Conservation (phyloP, 2,329 filamentous ascomycete species). For the Monosporascus sp. region DNA sequence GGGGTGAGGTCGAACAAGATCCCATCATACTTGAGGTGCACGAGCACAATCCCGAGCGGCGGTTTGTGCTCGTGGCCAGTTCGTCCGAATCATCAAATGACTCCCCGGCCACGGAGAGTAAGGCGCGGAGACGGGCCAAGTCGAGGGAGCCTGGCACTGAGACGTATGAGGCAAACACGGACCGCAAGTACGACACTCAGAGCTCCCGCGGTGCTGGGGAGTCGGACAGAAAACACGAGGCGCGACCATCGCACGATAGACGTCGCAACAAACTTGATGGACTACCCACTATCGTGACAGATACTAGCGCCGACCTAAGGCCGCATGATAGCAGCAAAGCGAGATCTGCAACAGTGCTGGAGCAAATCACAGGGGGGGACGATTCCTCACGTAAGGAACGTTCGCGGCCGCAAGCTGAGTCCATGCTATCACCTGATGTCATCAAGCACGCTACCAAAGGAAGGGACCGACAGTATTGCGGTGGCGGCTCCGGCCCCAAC, state of each 20-base stretch:
- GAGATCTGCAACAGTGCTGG: slow-evolving; percentile 19
- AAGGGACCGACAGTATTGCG: slow-evolving; percentile 24
- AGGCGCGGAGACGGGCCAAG: slow-evolving; percentile 9
- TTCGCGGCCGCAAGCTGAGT: slow-evolving; percentile 26
- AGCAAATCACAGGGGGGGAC: slow-evolving; percentile 29
- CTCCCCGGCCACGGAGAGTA: slow-evolving; percentile 15
- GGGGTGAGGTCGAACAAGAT: slow-evolving; percentile 63
- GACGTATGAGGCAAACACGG: slow-evolving; percentile 37
- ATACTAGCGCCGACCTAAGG: slow-evolving; percentile 7
- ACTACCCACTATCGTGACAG: slow-evolving; percentile 26
- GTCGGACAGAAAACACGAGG: slow-evolving; percentile 14
- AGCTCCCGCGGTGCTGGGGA: slow-evolving; percentile 21
- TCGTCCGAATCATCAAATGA: slow-evolving; percentile 24
- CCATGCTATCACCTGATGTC: slow-evolving; percentile 41
- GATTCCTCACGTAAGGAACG: slow-evolving; percentile 25
- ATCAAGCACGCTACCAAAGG: slow-evolving; percentile 27
- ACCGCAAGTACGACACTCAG: slow-evolving; percentile 32
- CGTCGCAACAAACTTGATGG: slow-evolving; percentile 21
- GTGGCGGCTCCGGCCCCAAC: slow-evolving; percentile 16
- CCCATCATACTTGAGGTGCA: slow-evolving; percentile 60
- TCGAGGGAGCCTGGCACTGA: slow-evolving; percentile 12
- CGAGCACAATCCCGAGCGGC: slow-evolving; percentile 55
- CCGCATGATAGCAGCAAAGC: slow-evolving; percentile 15
- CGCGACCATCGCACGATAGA: slow-evolving; percentile 14
- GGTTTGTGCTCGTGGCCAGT: slow-evolving; percentile 54